Percentiles rank a stretch among this genome's conserved stretches.
phyloP scores from a whole-genome alignment of 495 filamentous ascomycete genomes.

The Barbatosphaeria neglecta region DNA sequence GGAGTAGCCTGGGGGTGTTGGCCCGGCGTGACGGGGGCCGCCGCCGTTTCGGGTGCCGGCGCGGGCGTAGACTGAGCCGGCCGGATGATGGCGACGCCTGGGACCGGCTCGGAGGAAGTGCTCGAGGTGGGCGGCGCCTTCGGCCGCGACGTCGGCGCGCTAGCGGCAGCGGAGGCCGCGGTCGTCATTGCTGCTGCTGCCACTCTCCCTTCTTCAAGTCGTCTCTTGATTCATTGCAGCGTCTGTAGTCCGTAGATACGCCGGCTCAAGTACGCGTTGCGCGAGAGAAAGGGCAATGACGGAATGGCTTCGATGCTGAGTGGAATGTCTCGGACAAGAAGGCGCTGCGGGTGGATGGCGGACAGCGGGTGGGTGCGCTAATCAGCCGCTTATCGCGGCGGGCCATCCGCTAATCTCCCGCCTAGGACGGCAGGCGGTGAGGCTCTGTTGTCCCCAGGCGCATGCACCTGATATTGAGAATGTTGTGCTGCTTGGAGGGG shows the following conservation, averaged over 20 bases:
- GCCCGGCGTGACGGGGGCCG: conserved; percentile 2
- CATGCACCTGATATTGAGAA: too few species aligned
- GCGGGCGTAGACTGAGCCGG: not conserved
- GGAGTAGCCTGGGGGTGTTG: not conserved
- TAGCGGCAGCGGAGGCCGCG: conserved; percentile 12
- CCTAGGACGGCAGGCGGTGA: not conserved
- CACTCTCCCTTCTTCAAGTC: not conserved
- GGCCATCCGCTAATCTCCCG: not conserved
- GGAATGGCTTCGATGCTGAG: not conserved
- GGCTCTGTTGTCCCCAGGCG: not conserved
- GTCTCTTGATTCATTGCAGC: too few species aligned
- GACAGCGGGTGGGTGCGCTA: not conserved
- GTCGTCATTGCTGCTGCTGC: conserved; percentile 7
- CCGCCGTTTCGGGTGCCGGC: conserved; percentile 3
- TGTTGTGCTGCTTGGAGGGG: too few species aligned
- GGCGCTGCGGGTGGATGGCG: not conserved
- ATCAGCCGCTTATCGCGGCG: conserved; percentile 1
- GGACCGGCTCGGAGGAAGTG: conserved; percentile 12
- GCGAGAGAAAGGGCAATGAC: not conserved
- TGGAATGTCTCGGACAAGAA: too few species aligned
- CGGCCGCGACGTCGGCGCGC: conserved; percentile 14
- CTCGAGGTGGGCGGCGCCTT: conserved; percentile 15
- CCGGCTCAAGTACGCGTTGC: too few species aligned
- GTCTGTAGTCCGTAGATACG: too few species aligned
- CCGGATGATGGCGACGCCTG: conserved; percentile 2